These are phyloP conservation scores for Clonostachys sp. DNA, from an alignment of 2,329 filamentous ascomycete species.

Conservation along the genomic window DNA sequence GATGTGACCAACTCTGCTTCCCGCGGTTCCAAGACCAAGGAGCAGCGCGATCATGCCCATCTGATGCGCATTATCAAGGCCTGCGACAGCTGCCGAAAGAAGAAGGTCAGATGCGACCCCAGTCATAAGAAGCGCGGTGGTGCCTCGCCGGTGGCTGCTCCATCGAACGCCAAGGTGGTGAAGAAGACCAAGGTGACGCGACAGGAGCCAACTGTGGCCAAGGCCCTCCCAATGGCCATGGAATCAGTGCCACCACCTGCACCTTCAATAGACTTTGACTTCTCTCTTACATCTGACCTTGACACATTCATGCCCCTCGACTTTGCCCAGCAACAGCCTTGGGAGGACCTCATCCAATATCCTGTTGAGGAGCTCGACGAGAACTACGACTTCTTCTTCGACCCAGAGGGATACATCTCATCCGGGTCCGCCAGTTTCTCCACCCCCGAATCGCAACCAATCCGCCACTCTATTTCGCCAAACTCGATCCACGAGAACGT, in stretches of 20 bases:
- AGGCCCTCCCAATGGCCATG: neutral
- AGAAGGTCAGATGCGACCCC: conserved; percentile 60
- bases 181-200: conserved; percentile 26
- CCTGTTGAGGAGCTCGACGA: conserved; percentile 24
- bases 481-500: too few species aligned
- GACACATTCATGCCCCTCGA: neutral
- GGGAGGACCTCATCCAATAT: conserved; percentile 42
- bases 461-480: too few species aligned
- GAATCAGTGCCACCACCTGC: neutral
- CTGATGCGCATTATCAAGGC: conserved; percentile 65
- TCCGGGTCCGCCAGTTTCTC: conserved; percentile 31
- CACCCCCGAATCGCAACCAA: neutral
- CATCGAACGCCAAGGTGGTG: conserved; percentile 21
- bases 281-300: neutral
- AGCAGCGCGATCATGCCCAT: conserved; percentile 63
- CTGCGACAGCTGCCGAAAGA: conserved; percentile 57
- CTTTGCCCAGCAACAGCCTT: conserved; percentile 17
- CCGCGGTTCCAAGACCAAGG: conserved; percentile 61
- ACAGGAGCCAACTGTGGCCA: neutral
- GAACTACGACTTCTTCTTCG: conserved; percentile 40
- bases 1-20: conserved; percentile 61
- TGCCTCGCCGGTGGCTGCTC: conserved; percentile 9
- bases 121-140: conserved; percentile 47
- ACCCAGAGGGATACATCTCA: conserved; percentile 25
- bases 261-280: neutral